Conservation (phyloP, 202 grass and related monocot genomes). For the Eragrostis tef region DNA sequence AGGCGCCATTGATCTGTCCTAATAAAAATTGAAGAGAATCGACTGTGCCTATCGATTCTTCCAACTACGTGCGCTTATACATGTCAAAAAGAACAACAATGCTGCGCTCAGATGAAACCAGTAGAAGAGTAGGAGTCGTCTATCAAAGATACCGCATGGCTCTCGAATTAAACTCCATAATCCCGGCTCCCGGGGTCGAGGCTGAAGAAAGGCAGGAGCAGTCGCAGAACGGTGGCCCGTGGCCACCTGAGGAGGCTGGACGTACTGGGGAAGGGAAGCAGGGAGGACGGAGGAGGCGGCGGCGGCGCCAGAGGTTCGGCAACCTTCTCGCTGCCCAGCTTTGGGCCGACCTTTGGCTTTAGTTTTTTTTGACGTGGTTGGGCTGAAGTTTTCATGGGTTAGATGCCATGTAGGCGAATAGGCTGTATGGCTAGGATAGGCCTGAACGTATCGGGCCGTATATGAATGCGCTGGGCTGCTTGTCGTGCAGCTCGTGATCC, state of each 20-base stretch:
- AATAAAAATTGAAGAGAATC: not conserved
- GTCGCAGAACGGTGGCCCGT: not conserved
- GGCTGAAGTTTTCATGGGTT: not conserved
- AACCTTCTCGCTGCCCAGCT: not conserved
- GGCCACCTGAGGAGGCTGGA: not conserved
- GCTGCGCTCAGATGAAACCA: not conserved
- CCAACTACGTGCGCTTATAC: not conserved
- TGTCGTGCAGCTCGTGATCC: no score
- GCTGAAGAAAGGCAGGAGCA: not conserved
- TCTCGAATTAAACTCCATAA: not conserved
- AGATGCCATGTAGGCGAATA: not conserved
- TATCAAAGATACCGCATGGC: not conserved
- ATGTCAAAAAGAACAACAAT: not conserved
- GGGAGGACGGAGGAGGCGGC: no score
- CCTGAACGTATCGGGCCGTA: not conserved
- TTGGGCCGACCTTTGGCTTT: constrained; percentile 19
- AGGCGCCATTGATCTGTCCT: no score
- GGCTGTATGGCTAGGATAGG: not conserved
- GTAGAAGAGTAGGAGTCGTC: not conserved
- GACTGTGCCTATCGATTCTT: not conserved
- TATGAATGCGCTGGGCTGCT: not conserved
- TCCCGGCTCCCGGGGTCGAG: not conserved
- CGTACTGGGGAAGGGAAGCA: no score
- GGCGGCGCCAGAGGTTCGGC: not conserved
- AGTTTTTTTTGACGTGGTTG: no score